Conservation (phyloP, 2,329 filamentous ascomycete genomes). For the Nothophaeocryptopus gaeumannii region DNA sequence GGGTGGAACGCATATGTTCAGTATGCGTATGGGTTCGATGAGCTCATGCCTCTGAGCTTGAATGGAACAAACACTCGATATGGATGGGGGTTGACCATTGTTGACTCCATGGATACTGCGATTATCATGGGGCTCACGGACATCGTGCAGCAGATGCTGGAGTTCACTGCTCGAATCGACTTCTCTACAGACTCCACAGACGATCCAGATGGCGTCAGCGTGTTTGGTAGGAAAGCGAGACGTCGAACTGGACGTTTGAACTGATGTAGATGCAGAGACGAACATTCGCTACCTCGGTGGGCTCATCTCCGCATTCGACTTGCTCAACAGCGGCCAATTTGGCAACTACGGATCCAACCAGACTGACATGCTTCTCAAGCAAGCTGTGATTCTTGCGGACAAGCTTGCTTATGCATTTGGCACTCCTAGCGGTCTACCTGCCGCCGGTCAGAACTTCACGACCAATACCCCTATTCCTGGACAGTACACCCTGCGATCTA, state of each 20-base stretch:
- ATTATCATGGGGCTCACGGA: slow-evolving; percentile 27
- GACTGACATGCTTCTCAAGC: slow-evolving; percentile 17
- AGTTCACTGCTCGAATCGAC: slow-evolving; percentile 22
- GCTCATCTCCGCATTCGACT: slow-evolving; percentile 25
- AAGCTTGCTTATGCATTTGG: slow-evolving; percentile 24
- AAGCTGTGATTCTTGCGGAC: slow-evolving; percentile 23
- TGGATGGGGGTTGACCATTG: slow-evolving; percentile 29
- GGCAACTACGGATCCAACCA: slow-evolving; percentile 13
- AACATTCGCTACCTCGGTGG: slow-evolving; percentile 27
- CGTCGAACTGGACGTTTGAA: fast-evolving
- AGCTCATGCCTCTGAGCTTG: slow-evolving; percentile 13
- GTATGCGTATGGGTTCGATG: slow-evolving; percentile 36
- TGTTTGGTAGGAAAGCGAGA: slow-evolving; percentile 11
- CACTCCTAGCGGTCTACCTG: slow-evolving; percentile 22
- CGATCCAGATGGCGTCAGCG: slow-evolving; percentile 5
- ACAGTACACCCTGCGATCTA: slow-evolving; percentile 9
- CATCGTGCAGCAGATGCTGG: slow-evolving; percentile 23
- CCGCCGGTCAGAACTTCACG: slow-evolving; percentile 19
- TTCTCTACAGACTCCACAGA: slow-evolving; percentile 37
- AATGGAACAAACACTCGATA: slow-evolving; percentile 19
- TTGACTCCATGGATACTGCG: slow-evolving; percentile 27
- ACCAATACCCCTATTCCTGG: slow-evolving; percentile 25
- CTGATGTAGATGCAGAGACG: slow-evolving; percentile 15
- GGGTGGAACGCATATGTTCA: slow-evolving; percentile 19
- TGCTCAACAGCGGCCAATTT: slow-evolving; percentile 25